A percentile compares a stretch with the other conserved stretches of the same genome.
These are phyloP conservation scores for Physcomitrium patens DNA, from an alignment of 225 moss, liverwort and hornwort species.

Conservation along the genomic window DNA sequence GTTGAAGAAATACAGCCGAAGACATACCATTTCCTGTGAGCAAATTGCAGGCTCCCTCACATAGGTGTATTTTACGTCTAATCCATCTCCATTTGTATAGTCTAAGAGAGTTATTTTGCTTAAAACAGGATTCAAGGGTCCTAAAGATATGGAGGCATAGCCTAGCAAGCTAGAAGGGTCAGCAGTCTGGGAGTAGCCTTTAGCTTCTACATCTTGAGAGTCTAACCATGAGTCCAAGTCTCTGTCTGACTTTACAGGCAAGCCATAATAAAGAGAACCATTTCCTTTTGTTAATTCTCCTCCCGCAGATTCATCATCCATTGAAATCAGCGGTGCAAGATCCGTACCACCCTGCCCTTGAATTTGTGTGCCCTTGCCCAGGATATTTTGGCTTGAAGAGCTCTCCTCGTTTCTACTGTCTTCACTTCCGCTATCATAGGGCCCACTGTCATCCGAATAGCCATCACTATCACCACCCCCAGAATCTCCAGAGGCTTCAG, in stretches of 20 bases:
- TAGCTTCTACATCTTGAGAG: slow-evolving; percentile 50
- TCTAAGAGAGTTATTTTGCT: slow-evolving; percentile 67
- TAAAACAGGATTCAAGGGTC: slow-evolving; percentile 48
- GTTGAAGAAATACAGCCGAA: slow-evolving; percentile 72
- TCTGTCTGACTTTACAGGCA: slow-evolving; percentile 51
- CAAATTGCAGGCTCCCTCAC: slow-evolving; percentile 38
- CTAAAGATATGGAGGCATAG: slow-evolving; percentile 71
- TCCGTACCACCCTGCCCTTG: slow-evolving; percentile 26
- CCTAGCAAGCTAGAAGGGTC: slow-evolving; percentile 54
- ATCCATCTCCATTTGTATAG: slow-evolving; percentile 89
- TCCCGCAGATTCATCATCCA: slow-evolving; percentile 50
- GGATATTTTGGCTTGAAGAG: slow-evolving; percentile 21
- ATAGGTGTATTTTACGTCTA: slow-evolving; percentile 77
- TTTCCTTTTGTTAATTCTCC: slow-evolving; percentile 24
- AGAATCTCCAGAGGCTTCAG: slow-evolving; percentile 52
- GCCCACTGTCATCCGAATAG: slow-evolving; percentile 62
- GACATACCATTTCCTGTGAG: slow-evolving; percentile 45
- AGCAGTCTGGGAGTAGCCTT: slow-evolving; percentile 33
- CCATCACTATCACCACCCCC: slow-evolving; percentile 45
- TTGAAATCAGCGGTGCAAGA: slow-evolving; percentile 59
- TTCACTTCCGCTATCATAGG: slow-evolving; percentile 50
- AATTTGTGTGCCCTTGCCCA: slow-evolving; percentile 21
- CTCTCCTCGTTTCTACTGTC: slow-evolving; percentile 52
- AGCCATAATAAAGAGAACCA: slow-evolving; percentile 29
- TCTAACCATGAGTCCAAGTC: slow-evolving; percentile 90